Evolutionary conservation across 2,329 filamentous ascomycete genomes (phyloP), one percentile per base, ranked within the genome.

Genomic region (Pseudogymnoascus sp.): DNA sequence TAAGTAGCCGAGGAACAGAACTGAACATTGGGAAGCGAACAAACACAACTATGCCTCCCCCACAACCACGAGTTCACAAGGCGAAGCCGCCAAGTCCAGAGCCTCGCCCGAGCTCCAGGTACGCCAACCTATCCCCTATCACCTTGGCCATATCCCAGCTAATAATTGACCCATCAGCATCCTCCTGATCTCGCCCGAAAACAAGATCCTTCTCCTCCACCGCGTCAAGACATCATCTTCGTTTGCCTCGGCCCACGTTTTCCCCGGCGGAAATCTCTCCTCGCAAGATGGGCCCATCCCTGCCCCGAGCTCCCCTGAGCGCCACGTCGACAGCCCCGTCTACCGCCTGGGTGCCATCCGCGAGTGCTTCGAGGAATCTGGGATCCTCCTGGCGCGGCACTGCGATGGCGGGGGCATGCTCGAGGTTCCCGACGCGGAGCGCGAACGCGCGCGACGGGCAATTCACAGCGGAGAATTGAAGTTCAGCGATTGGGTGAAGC

Each of bases 301-400:
- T 0, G 67, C 66, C 0, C 69, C 72, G 0, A 80, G 80, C 14
- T 79, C 84, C 29, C 74, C 78, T 0, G 77, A 75, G 8, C 78
- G 87, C 11, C 92, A 97, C 70, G 74, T 79, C 10, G 93, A 97
- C 72, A 86, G 86, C 0, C 77, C 79, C 0, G 82, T 85, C 2
- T 97, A 97, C 72, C 81, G 92, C n/a, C 76, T 90, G 37, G 92
- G 88, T 5, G 95, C 93, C 0, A 85, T 97, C 24, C 82, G 95
- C 6, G 95, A 97, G 78, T 91, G 91, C 0, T 97, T 97, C 72
- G 95, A 99, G 74, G 95, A 97, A 77, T 93, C 90, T 67, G 95
- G 95, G 0, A 91, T 97, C 62, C 76, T 97, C 26, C 80, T 97
- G 21, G 68, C 64, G 14, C 75, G 74, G 4, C 74, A 77, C 24